A percentile compares a stretch with the other conserved stretches of the same genome.
phyloP scores from a whole-genome alignment of 2,329 filamentous ascomycete genomes.

The Teratosphaeria zuluensis region DNA sequence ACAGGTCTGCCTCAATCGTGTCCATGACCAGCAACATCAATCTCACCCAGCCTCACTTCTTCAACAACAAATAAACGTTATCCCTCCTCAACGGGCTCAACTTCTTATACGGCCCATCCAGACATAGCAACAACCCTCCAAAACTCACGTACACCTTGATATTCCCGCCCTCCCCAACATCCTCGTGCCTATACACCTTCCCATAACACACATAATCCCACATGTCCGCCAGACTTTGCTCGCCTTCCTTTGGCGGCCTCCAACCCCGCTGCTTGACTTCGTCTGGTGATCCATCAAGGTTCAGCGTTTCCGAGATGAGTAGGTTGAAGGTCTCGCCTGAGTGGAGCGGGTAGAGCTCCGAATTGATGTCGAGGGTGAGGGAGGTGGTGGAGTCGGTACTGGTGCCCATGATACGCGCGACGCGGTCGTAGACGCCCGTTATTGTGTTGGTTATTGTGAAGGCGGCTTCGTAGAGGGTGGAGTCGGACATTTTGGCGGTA shows the following conservation, averaged over 20 bases:
- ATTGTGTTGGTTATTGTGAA: slow-evolving; percentile 76
- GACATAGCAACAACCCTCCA: slow-evolving; percentile 77
- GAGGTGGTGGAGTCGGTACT: slow-evolving; percentile 65
- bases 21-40: background rate
- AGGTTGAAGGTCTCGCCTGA: slow-evolving; percentile 69
- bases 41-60: slow-evolving; percentile 52
- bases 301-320: slow-evolving; percentile 73
- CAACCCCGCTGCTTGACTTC: slow-evolving; percentile 45
- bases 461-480: slow-evolving; percentile 85
- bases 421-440: slow-evolving; percentile 87
- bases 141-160: slow-evolving; percentile 94
- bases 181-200: slow-evolving; percentile 82
- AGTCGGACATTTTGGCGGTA: slow-evolving; percentile 58
- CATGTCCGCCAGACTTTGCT: slow-evolving; percentile 59
- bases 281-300: slow-evolving; percentile 67
- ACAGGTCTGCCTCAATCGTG: background rate
- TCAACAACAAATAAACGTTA: slow-evolving; percentile 84
- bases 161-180: slow-evolving; percentile 63
- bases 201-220: slow-evolving; percentile 84
- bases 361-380: slow-evolving; percentile 87
- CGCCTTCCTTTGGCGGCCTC: slow-evolving; percentile 57
- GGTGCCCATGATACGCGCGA: slow-evolving; percentile 71
- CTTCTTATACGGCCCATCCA: slow-evolving; percentile 94
- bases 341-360: slow-evolving; percentile 73
- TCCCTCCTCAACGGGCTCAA: slow-evolving; percentile 85